phyloP scores from a whole-genome alignment of 345 rosid species.

The Rhodamnia argentea region DNA sequence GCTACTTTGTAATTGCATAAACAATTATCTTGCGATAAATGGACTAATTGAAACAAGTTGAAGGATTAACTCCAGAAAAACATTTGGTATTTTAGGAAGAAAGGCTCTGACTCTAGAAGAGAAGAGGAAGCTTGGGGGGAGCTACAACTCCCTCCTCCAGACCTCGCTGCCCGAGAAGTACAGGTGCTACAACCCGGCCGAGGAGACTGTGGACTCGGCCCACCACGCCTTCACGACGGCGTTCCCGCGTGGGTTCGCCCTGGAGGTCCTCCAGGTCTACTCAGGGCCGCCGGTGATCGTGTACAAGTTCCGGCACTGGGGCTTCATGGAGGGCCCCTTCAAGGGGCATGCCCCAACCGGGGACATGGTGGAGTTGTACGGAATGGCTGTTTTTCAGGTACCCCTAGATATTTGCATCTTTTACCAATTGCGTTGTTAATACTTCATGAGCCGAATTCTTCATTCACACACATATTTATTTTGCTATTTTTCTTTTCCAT shows the following conservation, averaged over 20 bases:
- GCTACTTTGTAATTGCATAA: neutral
- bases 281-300: constrained; percentile 42
- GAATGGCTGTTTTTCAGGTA: constrained; percentile 27
- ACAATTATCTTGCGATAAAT: neutral
- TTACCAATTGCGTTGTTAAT: neutral
- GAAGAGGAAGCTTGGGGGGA: constrained; percentile 36
- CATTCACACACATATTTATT: neutral
- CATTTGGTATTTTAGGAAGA: constrained; percentile 18
- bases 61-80: neutral
- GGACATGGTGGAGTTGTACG: constrained; percentile 25
- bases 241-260: constrained; percentile 49
- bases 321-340: constrained; percentile 56
- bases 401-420: neutral
- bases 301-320: constrained; percentile 68
- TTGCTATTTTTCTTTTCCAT: neutral
- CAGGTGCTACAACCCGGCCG: constrained; percentile 12
- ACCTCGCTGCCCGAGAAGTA: constrained; percentile 42
- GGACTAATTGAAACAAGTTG: neutral
- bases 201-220: constrained; percentile 21
- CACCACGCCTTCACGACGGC: constrained; percentile 32
- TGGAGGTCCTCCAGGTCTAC: constrained; percentile 46
- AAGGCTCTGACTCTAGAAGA: constrained; percentile 33
- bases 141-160: constrained; percentile 47
- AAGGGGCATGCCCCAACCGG: constrained; percentile 45
- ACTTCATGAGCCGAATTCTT: neutral